Conservation (phyloP, 768 basidiomycete species). For the Boletus barrowsii region DNA sequence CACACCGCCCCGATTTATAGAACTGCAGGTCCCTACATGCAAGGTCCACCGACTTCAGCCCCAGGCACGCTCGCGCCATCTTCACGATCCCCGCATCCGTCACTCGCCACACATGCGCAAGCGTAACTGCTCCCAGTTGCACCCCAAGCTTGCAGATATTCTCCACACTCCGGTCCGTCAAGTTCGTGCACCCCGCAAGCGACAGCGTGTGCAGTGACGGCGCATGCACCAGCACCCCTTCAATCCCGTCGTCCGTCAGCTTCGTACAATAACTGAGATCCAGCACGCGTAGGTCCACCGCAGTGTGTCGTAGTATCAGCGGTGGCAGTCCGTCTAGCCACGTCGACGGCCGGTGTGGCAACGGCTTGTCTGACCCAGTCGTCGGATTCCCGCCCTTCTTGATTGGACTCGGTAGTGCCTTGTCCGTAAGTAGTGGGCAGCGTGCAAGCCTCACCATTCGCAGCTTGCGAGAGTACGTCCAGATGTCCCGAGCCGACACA, state of each 20-base stretch:
- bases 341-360: constrained; percentile 54
- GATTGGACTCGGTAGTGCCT: constrained; percentile 61
- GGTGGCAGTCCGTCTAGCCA: constrained; percentile 64
- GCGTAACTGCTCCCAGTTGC: constrained; percentile 73
- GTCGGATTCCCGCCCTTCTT: constrained; percentile 33
- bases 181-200: constrained; percentile 69
- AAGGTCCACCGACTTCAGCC: constrained; percentile 79
- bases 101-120: constrained; percentile 76
- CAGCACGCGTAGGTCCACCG: constrained; percentile 73
- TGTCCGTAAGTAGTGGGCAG: constrained; percentile 75
- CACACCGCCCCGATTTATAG: neutral
- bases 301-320: constrained; percentile 57
- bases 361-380: constrained; percentile 43
- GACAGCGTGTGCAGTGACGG: constrained; percentile 73
- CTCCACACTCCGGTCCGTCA: constrained; percentile 71
- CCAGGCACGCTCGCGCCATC: constrained; percentile 65
- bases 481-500: constrained; percentile 73
- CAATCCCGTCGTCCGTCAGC: constrained; percentile 73
- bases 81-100: constrained; percentile 73
- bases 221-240: constrained; percentile 72
- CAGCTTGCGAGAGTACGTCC: constrained; percentile 76
- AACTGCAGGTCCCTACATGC: constrained; percentile 59
- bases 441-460: constrained; percentile 74
- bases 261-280: constrained; percentile 71
- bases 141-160: constrained; percentile 70